Base-by-base conservation (phyloP, 2,329 filamentous ascomycete species). In the Cercospora canescens region DNA sequence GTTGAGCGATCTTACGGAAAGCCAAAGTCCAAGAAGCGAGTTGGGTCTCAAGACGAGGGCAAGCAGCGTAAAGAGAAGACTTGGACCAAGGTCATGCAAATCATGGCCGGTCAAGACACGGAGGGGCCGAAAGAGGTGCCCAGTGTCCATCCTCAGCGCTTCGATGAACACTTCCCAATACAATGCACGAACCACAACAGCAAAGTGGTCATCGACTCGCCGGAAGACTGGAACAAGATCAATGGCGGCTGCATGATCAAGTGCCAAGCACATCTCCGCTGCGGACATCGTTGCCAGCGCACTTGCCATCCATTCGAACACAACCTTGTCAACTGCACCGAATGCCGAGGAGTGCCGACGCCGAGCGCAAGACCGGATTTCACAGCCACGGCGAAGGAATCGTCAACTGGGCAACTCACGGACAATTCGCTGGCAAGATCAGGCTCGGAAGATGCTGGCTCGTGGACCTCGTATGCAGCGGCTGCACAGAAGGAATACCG, bases 171-270 rank as follows among this genome's bases (percentile, higher is more conserved):
- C 7, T 66, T 77, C 6, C 70, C 73, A 6, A 52, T 76, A 6
- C 60, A 59, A 21, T 77, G 76, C 70, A 64, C 50, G n/a, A 72
- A 73, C 2, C 76, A 77, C 67, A 60, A 71, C 54, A 66, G 61
- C 4, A 18, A 60, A 6, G 67, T 69, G 14, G 37, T 63, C 30
- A 70, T 77, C 63, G 58, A 61, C 76, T 80, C 85, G 11, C 78
- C 85, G 0, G 77, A 82, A 1, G 83, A 87, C 18, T 92, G 87
- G 85, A 72, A 78, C 4, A 76, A 76, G 1, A 80, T 84, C 14
- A 78, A 81, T 60, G 88, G 85, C 21, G 87, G 85, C 6, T 90
- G 86, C 75, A 70, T 79, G 59, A 65, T 71, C 55, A 75, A 65
- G 30, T 91, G 87, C 70, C 78, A 75, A 2, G 77, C 73, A 59